Evolutionary conservation across 495 filamentous ascomycete species (phyloP).

Genomic region (Cenococcum geophilum): DNA sequence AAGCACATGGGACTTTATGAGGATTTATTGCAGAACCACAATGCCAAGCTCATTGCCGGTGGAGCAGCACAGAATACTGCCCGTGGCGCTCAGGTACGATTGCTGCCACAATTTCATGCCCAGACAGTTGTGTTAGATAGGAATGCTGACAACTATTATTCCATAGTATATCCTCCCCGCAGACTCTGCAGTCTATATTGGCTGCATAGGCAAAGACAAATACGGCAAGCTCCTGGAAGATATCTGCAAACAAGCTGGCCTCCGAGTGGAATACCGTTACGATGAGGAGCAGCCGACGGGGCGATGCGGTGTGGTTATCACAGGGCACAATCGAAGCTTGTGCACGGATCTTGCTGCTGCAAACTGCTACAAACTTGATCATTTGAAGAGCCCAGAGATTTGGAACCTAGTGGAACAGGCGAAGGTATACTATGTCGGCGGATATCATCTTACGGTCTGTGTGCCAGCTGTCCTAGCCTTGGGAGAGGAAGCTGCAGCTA

Average conservation of each 20-base stretch:
- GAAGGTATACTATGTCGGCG: slow-evolving; percentile 84
- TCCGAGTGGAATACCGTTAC: slow-evolving; percentile 88
- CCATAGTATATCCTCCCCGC: slow-evolving; percentile 79
- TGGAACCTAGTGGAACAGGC: slow-evolving; percentile 88
- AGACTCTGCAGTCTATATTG: slow-evolving; percentile 84
- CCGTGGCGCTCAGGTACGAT: slow-evolving; percentile 71
- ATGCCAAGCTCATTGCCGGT: slow-evolving; percentile 91
- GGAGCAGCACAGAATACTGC: slow-evolving; percentile 98
- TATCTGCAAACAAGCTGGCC: slow-evolving; percentile 71
- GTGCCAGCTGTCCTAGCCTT: slow-evolving; percentile 84
- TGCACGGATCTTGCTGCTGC: slow-evolving; percentile 94
- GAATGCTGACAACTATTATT: slow-evolving; percentile 12
- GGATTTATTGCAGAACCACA: slow-evolving; percentile 76
- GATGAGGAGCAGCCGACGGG: slow-evolving; percentile 77
- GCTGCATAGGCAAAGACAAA: slow-evolving; percentile 87
- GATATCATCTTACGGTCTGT: slow-evolving; percentile 84
- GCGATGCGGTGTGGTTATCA: slow-evolving; percentile 94
- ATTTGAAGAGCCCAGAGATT: slow-evolving; percentile 82
- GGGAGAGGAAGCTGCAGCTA: slow-evolving; percentile 75
- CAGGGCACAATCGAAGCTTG: slow-evolving; percentile 85
- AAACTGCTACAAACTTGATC: slow-evolving; percentile 92
- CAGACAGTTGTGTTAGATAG: neutral
- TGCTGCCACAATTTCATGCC: neutral
- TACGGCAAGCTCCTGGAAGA: slow-evolving; percentile 78
- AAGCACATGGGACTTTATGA: slow-evolving; percentile 87